Evolutionary conservation across 2,329 filamentous ascomycete species (phyloP).

Genomic region (Mycocentrospora acerina): DNA sequence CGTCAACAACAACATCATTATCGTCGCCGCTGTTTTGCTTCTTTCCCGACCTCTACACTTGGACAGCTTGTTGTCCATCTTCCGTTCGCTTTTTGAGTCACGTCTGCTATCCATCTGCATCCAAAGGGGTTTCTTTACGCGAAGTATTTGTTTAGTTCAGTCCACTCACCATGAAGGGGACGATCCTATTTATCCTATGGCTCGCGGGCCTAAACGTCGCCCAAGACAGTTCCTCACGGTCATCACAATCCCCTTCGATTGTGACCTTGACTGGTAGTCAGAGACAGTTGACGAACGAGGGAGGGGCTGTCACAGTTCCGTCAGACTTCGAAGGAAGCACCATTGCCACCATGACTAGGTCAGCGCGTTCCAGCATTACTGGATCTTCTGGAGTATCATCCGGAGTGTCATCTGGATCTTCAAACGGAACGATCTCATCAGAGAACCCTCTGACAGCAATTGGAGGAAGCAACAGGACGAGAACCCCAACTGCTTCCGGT

Average conservation of each 20-base stretch:
- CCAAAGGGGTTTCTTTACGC: too few relatives aligned
- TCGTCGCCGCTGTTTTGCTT: too few relatives aligned
- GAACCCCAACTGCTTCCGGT: constrained; percentile 21
- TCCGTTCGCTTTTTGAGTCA: too few relatives aligned
- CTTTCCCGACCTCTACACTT: too few relatives aligned
- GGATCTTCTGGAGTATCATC: too few relatives aligned
- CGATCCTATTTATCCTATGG: constrained; percentile 22
- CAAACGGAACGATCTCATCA: constrained; percentile 24
- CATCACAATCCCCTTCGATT: constrained; percentile 22
- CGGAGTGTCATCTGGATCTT: not conserved
- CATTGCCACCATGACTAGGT: constrained; percentile 22
- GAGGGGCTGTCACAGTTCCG: constrained; percentile 27
- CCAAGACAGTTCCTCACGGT: constrained; percentile 24
- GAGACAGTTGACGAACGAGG: constrained; percentile 15
- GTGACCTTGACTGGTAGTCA: constrained; percentile 26
- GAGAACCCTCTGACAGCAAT: constrained; percentile 29
- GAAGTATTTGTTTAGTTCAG: too few relatives aligned
- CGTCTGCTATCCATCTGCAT: too few relatives aligned
- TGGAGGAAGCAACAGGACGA: constrained; percentile 29
- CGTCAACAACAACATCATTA: too few relatives aligned
- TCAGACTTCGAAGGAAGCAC: constrained; percentile 32
- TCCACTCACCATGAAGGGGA: constrained; percentile 20
- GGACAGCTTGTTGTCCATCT: too few relatives aligned
- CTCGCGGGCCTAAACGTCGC: constrained; percentile 25
- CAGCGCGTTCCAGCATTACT: constrained; percentile 15